Evolutionary conservation across 495 filamentous ascomycete species (phyloP), one percentile per base, ranked within the genome.

Genomic region (Tuber magnatum): DNA sequence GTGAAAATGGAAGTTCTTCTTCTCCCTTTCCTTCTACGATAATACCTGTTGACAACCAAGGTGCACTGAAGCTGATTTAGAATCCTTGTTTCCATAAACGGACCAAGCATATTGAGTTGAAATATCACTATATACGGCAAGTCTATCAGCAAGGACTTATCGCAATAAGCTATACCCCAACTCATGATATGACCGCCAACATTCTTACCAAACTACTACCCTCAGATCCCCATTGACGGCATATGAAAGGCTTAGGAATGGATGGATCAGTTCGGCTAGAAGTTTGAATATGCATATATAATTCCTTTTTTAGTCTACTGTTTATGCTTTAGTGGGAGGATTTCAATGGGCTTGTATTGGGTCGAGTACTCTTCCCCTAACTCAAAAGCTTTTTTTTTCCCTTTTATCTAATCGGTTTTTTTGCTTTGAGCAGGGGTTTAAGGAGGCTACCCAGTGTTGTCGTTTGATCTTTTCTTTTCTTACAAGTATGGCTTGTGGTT

Each of bases 1-100:
- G 2, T 24, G 1, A 3, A 48, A 48, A 24, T 18, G 20, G 14
- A 48, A 48, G 44, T 48, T 7, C 44, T 6, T 18, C 5, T 22
- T 0, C 44, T 48, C 1, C 20, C 20, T 6, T 48, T 20, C 44
- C 44, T 22, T 2, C 44, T 22, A 48, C 44, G 0, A 48, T 24
- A 2, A 70, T 74, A 12, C 35, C 14, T 10, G 20, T 56, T 68
- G 73, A 74, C 56, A 70, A 70, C 14, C n/a, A 70, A 22, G 73
- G 73, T 9, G 73, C 35, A n/a, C 16, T 74, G 22, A 70, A 70
- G 18, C 18, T 48, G 0, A 48, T 48, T 48, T 1, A 43, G 10
- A 43, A 43, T 43, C 42, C 42, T 10, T 14, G 42, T 1, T 43
- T 43, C 22, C 46, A 48, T 8, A 48, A 48, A 24, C 5, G 46